Evolutionary conservation across 257 asterid genomes (phyloP), one percentile per base, ranked within the genome.

Genomic region (Solanum tarapatanum): DNA sequence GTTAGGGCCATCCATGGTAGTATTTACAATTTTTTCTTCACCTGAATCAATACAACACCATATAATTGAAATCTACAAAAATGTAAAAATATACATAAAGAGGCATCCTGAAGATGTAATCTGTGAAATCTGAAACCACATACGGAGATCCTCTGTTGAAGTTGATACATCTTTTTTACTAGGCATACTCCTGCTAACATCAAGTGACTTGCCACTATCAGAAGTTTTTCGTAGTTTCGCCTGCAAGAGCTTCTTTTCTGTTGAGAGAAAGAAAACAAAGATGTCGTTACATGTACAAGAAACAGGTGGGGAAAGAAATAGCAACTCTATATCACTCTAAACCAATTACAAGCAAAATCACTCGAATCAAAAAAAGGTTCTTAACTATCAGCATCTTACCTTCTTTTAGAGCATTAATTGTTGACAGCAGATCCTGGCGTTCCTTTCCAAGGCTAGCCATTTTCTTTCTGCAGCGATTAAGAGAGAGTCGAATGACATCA

Each of bases 121-220:
- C 36, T 17, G 69, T 45, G 85, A 32, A 43, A 85, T 85, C 75
- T 55, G 51, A 70, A 79, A 86, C 32, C 45, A 58, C 91, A 87
- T 93, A 97, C 99, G 95, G 89, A 96, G 97, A 96, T 95, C 98
- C 90, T 93, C 98, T 28, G 99, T 97, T 86, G 98, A 93, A 72
- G 99, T 97, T 58, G 99, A 92, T 43, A 90, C 92, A 88, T 95
- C 98, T 87, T 91, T 91, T 86, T 90, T 94, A 84, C 75, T 83
- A 77, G 89, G 33, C 86, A 93, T 86, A 83, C 89, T 91, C 93
- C 90, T 90, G 92, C 86, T 91, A 79, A 90, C 85, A 86, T 92
- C 94, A 41, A 17, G 83, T 66, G 93, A 89, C 90, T 92, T 96
- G 89, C 93, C 95, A 89, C 91, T 91, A 14, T 93, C 91, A 62